Conservation (phyloP, 352 stramenopile genomes). For the Pythium monospermum region DNA sequence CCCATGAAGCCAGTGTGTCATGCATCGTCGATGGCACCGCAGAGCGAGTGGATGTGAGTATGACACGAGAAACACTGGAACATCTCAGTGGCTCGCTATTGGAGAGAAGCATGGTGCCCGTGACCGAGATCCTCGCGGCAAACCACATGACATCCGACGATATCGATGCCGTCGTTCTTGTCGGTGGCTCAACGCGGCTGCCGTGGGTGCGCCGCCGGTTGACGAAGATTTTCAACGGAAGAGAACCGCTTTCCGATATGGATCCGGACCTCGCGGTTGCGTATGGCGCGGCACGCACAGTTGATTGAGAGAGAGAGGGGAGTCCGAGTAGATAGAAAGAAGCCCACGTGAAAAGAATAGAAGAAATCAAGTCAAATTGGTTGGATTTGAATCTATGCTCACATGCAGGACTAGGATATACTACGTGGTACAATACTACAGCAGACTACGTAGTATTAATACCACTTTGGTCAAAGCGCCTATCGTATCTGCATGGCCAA, state of each 20-base stretch:
- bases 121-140: conserved; percentile 40
- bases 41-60: conserved; percentile 11
- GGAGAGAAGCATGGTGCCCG: conserved; percentile 47
- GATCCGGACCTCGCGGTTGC: conserved; percentile 68
- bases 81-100: conserved; percentile 37
- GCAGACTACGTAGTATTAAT: too few relatives aligned
- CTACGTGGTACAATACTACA: too few relatives aligned
- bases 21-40: conserved; percentile 23
- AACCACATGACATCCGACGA: conserved; percentile 56
- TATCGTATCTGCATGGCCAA: too few relatives aligned
- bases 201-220: conserved; percentile 50
- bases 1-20: conserved; percentile 18
- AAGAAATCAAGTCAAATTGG: too few relatives aligned
- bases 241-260: conserved; percentile 43
- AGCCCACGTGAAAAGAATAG: too few relatives aligned
- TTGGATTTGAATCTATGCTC: too few relatives aligned
- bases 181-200: conserved; percentile 51
- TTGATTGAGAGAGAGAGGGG: conserved; percentile 33
- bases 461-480: too few relatives aligned
- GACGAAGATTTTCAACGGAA: conserved; percentile 40
- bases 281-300: conserved; percentile 46
- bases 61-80: conserved; percentile 49
- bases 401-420: too few relatives aligned
- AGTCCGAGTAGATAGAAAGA: too few relatives aligned
- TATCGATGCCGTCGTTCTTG: conserved; percentile 53